A percentile compares a stretch with the other conserved stretches of the same genome.
phyloP scores from a whole-genome alignment of 352 stramenopile genomes.

The Globisporangium yorkense region DNA sequence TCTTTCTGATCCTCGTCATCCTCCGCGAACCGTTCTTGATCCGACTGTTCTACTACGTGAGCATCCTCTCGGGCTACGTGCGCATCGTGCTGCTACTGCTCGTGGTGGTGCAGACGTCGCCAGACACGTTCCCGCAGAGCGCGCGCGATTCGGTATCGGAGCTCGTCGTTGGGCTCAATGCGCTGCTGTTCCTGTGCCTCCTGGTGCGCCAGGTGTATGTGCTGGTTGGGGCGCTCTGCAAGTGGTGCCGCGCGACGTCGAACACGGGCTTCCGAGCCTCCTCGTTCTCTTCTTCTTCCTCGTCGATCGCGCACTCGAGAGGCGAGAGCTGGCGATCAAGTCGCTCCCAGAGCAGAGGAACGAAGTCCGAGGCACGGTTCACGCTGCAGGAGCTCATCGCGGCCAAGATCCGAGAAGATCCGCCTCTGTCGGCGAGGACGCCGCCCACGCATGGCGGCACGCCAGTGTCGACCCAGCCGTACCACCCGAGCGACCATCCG shows the following conservation, averaged over 20 bases:
- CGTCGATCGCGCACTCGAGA: neutral
- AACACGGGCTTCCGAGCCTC: neutral
- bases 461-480: slow-evolving; percentile 1
- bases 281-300: neutral
- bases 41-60: slow-evolving; percentile 31
- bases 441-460: slow-evolving; percentile 4
- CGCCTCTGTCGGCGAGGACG: slow-evolving; percentile 2
- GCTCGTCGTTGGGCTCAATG: slow-evolving; percentile 39
- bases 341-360: neutral
- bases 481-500: slow-evolving; percentile 1
- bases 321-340: neutral
- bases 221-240: slow-evolving; percentile 11
- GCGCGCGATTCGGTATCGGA: slow-evolving; percentile 32
- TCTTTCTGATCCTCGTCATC: slow-evolving; percentile 32
- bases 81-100: slow-evolving; percentile 40
- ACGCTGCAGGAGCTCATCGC: slow-evolving; percentile 14
- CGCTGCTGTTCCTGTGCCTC: slow-evolving; percentile 33
- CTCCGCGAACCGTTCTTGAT: slow-evolving; percentile 35
- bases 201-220: slow-evolving; percentile 36
- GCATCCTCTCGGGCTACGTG: slow-evolving; percentile 30
- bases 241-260: slow-evolving; percentile 8
- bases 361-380: slow-evolving; percentile 1
- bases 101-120: slow-evolving; percentile 27
- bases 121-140: slow-evolving; percentile 29
- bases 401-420: slow-evolving; percentile 13